These are phyloP conservation scores for Tylopilus felleus DNA, from an alignment of 768 basidiomycete species.

Conservation along the genomic window DNA sequence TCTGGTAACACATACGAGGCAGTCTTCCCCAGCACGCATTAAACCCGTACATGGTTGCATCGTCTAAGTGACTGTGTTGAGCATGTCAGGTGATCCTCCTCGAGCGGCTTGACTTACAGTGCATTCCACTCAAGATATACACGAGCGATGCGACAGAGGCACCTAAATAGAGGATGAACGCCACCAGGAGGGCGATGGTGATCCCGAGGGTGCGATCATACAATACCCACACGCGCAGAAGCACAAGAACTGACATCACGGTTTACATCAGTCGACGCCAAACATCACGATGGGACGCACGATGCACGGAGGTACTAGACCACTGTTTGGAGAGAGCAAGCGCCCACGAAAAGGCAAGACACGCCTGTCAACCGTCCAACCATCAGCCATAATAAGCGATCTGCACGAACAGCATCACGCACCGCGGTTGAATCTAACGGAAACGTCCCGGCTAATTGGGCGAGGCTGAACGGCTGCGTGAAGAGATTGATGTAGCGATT, in stretches of 20 bases:
- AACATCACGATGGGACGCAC: not conserved
- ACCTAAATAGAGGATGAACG: not conserved
- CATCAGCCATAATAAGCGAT: not conserved
- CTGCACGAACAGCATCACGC: not conserved
- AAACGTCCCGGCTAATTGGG: not conserved
- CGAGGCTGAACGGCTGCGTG: not conserved
- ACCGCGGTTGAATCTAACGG: not conserved
- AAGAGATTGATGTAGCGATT: constrained; percentile 6
- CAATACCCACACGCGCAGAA: constrained; percentile 3
- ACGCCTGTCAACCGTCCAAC: not conserved
- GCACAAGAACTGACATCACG: not conserved
- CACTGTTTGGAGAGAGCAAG: not conserved
- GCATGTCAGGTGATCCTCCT: not conserved
- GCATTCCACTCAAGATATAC: not conserved
- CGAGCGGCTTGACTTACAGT: not conserved
- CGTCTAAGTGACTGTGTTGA: not conserved
- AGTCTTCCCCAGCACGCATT: not conserved
- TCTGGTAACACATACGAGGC: not conserved
- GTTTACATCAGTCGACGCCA: not conserved
- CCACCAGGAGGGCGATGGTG: not conserved
- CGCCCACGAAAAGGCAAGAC: not conserved
- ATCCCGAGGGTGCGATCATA: not conserved
- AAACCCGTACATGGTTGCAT: no score
- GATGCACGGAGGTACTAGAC: not conserved
- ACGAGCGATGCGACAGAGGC: not conserved